Percentiles rank a stretch among this genome's conserved stretches.
phyloP scores from a whole-genome alignment of 306 rosid species.

The Oemleria cerasiformis region DNA sequence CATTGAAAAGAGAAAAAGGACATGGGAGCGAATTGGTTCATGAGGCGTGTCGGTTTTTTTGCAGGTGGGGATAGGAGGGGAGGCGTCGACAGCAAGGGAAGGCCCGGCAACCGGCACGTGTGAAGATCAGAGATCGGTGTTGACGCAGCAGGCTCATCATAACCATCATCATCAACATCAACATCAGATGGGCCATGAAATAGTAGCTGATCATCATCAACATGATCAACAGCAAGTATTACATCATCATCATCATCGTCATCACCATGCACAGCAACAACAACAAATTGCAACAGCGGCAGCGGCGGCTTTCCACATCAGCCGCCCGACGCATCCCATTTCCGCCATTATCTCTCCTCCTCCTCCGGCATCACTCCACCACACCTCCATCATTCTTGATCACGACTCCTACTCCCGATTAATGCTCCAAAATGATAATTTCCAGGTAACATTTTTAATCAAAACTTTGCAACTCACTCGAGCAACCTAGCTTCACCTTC shows the following conservation, averaged over 20 bases:
- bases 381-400: constrained; percentile 72
- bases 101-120: constrained; percentile 42
- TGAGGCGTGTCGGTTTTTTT: constrained; percentile 11
- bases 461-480: not conserved
- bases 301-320: constrained; percentile 48
- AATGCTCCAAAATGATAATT: constrained; percentile 71
- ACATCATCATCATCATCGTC: constrained; percentile 29
- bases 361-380: constrained; percentile 46
- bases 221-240: constrained; percentile 26
- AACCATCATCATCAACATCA: constrained; percentile 24
- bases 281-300: constrained; percentile 51
- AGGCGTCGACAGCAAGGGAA: constrained; percentile 61
- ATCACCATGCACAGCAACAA: constrained; percentile 34
- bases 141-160: too few species aligned
- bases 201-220: constrained; percentile 18
- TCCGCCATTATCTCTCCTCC: constrained; percentile 75
- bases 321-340: constrained; percentile 62
- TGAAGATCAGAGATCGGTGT: constrained; percentile 28
- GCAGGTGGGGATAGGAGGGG: constrained; percentile 88
- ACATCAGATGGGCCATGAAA: not conserved
- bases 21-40: constrained; percentile 23
- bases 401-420: constrained; percentile 62
- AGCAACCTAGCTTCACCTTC: not conserved
- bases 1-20: constrained; percentile 35
- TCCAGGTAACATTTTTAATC: constrained; percentile 54